Base-by-base conservation (phyloP, 371 early-diverging fungal species). In the Rhizopus arrhizus region DNA sequence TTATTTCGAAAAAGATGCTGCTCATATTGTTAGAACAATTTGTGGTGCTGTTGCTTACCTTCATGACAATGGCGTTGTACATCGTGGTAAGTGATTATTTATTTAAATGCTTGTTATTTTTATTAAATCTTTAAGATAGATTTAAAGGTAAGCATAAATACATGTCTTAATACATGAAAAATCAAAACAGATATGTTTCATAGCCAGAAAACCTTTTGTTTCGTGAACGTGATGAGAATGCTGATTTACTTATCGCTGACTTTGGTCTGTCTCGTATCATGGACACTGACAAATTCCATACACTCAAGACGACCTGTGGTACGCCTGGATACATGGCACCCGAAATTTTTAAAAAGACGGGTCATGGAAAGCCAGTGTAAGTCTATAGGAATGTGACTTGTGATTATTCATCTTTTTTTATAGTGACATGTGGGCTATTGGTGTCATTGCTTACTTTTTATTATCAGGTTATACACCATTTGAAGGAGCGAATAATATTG, bases 261-360 rank as follows among this genome's bases (percentile, higher is more conserved):
- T 95, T 95, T 75, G 95, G 95, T n/a, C 75, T 95, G 47, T 88
- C 91, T 8, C 85, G 87, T 59, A 89, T 92, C 53, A 82, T 93
- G 57, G 93, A 92, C 65, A 85, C 86, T 15, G 91, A 90, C 32
- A 88, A 89, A 64, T 87, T 87, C 62, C 88, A 89, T 50, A 68
- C 84, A 13, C 70, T 95, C 52, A 88, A 87, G 49, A 92, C 94
- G 0, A 91, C 89, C 12, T 92, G 93, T 65, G 95, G 95, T 53
- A 90, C 92, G 36, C 88, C 92, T 31, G 91, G 94, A 58, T 95
- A 93, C 69, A 94, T 93, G 82, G 91, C 93, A 3, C 95, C 95
- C 15, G 95, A 94, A 65, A 84, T 95, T 16, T 80, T 95, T 54
- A 80, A 80, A 54, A 90, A 84, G 53, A 77, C 76, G 5, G 87